Percentiles rank a stretch among this genome's conserved stretches.
Evolutionary conservation across 306 rosid genomes (phyloP).

Genomic region (Gastrolobium villosum): DNA sequence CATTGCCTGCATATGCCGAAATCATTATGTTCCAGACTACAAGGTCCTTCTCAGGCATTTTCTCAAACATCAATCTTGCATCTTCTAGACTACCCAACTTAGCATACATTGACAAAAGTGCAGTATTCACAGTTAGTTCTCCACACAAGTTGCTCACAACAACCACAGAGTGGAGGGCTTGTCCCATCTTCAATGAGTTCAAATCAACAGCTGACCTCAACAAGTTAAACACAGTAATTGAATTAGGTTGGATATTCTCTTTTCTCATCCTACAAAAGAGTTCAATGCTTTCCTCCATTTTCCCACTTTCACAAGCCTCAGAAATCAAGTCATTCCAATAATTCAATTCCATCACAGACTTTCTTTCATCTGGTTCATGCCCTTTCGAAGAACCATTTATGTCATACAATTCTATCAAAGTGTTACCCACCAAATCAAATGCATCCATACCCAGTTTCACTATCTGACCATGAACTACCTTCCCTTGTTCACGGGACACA

Average conservation of each 20-base stretch:
- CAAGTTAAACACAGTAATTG: slow-evolving; percentile 53
- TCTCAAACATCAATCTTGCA: slow-evolving; percentile 64
- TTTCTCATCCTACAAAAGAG: slow-evolving; percentile 57
- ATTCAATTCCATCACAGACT: slow-evolving; percentile 30
- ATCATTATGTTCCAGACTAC: slow-evolving; percentile 87
- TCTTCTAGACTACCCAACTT: slow-evolving; percentile 62
- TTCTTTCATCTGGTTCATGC: slow-evolving; percentile 46
- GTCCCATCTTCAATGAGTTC: slow-evolving; percentile 57
- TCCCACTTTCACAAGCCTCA: slow-evolving; percentile 56
- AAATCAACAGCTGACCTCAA: slow-evolving; percentile 61
- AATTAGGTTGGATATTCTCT: slow-evolving; percentile 54
- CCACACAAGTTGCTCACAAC: slow-evolving; percentile 57
- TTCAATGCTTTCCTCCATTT: slow-evolving; percentile 49
- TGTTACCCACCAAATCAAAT: slow-evolving; percentile 51
- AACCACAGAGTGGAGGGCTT: slow-evolving; percentile 59
- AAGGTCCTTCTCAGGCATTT: slow-evolving; percentile 74
- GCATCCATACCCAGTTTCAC: slow-evolving; percentile 73
- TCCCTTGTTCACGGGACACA: slow-evolving; percentile 52
- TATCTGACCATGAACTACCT: slow-evolving; percentile 62
- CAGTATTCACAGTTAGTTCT: slow-evolving; percentile 71
- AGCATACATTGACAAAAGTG: slow-evolving; percentile 72
- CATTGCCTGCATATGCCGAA: slow-evolving; percentile 59
- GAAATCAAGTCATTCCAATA: slow-evolving; percentile 57
- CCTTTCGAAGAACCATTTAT: slow-evolving; percentile 37
- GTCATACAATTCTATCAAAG: slow-evolving; percentile 55